Percentiles rank a stretch among this genome's conserved stretches.
phyloP scores from a whole-genome alignment of 805 yeast genomes.

The Cyberlindnera nakhonratchasimensis region DNA sequence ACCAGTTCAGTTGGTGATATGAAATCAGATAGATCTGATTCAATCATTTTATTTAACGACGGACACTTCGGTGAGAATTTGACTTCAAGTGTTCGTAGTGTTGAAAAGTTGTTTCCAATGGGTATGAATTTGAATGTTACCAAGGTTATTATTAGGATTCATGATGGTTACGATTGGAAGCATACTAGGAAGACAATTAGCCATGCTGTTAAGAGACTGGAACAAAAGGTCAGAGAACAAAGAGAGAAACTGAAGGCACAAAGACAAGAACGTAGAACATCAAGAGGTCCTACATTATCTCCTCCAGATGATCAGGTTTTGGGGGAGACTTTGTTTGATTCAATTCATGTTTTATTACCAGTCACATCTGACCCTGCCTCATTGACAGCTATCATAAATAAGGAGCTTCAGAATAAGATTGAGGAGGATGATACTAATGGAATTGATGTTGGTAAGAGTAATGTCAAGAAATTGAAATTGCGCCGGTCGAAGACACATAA shows the following conservation, averaged over 20 bases:
- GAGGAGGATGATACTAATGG: constrained; percentile 20
- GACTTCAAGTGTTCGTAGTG: neutral
- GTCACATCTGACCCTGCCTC: constrained; percentile 40
- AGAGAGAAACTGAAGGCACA: constrained; percentile 10
- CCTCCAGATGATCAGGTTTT: constrained; percentile 31
- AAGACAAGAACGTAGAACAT: constrained; percentile 1
- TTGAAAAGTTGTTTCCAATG: constrained; percentile 16
- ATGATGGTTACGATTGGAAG: constrained; percentile 93
- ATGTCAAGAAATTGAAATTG: constrained; percentile 48
- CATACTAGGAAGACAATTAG: constrained; percentile 65
- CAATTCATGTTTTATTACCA: constrained; percentile 68
- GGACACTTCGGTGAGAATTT: constrained; percentile 21
- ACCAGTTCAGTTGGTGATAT: constrained; percentile 2
- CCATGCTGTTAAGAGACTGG: constrained; percentile 62
- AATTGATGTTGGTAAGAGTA: constrained; percentile 23
- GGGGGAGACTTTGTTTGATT: constrained; percentile 70
- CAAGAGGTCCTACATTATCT: constrained; percentile 1
- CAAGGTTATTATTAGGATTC: constrained; percentile 46
- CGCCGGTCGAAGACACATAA: constrained; percentile 64
- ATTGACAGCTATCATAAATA: constrained; percentile 53
- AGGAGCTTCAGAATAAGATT: constrained; percentile 35
- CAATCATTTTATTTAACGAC: constrained; percentile 25
- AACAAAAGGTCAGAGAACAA: constrained; percentile 39
- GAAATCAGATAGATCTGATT: constrained; percentile 20
- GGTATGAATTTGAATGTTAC: constrained; percentile 30